Percentiles rank a stretch among this genome's conserved stretches.
Conservation (phyloP, 352 stramenopile species). For the Thalassiosira mediterranea region DNA sequence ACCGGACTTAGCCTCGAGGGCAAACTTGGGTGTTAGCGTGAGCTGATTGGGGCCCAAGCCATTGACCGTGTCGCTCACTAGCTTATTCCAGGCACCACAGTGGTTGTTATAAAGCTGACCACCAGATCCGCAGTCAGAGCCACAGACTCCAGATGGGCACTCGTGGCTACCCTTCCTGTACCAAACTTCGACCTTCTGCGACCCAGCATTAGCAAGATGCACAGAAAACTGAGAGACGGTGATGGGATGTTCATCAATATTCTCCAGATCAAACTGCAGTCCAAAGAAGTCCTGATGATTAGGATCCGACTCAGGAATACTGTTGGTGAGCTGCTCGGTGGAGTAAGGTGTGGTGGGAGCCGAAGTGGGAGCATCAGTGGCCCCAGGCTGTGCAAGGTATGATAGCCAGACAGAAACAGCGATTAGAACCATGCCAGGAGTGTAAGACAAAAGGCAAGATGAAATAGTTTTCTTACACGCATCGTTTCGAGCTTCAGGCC, state of each 20-base stretch:
- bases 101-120: constrained; percentile 7
- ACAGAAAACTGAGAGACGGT: constrained; percentile 10
- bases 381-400: too few species aligned
- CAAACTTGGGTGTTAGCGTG: constrained; percentile 2
- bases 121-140: not conserved
- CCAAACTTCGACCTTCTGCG: constrained; percentile 27
- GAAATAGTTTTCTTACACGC: not conserved
- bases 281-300: constrained; percentile 1
- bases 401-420: too few species aligned
- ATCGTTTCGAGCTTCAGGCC: constrained; percentile 8
- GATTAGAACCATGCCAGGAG: too few species aligned
- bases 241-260: constrained; percentile 7
- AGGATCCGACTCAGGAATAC: not conserved
- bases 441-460: too few species aligned
- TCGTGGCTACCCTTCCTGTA: constrained; percentile 5
- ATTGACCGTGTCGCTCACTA: not conserved
- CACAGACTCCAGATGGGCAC: too few species aligned
- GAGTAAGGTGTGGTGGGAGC: constrained; percentile 2
- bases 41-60: not conserved
- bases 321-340: not conserved
- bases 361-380: not conserved
- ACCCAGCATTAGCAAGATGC: not conserved
- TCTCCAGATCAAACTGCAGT: constrained; percentile 25
- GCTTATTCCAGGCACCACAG: constrained; percentile 21
- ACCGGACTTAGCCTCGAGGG: not conserved